phyloP scores from a whole-genome alignment of 164 flowering plant genomes.

The Umbellularia californica region DNA sequence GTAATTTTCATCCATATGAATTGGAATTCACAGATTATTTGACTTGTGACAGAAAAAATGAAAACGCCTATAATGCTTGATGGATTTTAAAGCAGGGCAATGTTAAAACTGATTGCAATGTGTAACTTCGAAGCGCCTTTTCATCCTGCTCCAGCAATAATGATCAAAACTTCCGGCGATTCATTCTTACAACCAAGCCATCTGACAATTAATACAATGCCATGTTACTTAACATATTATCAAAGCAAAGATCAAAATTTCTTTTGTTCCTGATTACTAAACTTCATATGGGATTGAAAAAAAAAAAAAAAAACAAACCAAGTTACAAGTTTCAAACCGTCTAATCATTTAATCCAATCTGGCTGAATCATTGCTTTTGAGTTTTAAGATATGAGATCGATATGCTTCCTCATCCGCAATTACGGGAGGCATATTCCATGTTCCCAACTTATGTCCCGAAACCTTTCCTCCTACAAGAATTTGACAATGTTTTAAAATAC shows the following conservation, averaged over 20 bases:
- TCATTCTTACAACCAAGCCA: no score
- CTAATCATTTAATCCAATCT: neutral
- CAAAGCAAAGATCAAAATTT: neutral
- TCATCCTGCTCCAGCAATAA: no score
- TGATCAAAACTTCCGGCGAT: no score
- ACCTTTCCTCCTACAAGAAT: slow-evolving; percentile 57
- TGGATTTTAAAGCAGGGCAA: no score
- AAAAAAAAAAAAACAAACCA: neutral
- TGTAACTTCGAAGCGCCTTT: no score
- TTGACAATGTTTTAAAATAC: neutral
- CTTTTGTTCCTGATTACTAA: neutral
- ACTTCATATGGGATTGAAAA: neutral
- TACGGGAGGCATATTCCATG: slow-evolving; percentile 80
- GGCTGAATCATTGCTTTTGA: neutral
- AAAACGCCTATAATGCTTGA: no score
- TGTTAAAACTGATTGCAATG: no score
- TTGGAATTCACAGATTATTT: no score
- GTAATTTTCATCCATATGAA: no score
- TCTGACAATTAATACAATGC: no score
- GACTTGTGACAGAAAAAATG: no score
- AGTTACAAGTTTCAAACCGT: neutral
- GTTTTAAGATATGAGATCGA: slow-evolving; percentile 30
- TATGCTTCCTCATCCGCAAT: slow-evolving; percentile 66
- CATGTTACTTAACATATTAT: no score
- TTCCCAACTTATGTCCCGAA: slow-evolving; percentile 62